Evolutionary conservation across 225 moss, liverwort and hornwort genomes (phyloP).

Genomic region (Rhytidiadelphus loreus): DNA sequence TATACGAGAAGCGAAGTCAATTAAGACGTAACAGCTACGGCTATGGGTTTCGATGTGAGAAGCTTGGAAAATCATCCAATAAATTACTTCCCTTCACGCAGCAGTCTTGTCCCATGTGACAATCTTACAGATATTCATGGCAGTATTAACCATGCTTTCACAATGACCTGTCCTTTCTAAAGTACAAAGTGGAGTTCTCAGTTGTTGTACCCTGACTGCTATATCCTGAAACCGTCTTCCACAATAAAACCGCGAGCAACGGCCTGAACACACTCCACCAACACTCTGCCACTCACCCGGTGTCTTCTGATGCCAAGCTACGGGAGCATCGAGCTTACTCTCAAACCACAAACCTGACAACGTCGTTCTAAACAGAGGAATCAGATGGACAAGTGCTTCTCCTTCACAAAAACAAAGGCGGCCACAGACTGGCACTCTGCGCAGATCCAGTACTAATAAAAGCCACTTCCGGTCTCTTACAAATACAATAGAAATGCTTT

Average conservation of each 20-base stretch:
- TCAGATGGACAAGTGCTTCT: neutral
- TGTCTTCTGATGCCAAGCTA: neutral
- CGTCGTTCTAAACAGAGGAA: neutral
- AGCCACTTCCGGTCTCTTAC: neutral
- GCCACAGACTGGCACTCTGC: neutral
- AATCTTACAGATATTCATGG: neutral
- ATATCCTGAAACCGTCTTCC: neutral
- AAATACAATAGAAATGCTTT: neutral
- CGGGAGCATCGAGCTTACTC: neutral
- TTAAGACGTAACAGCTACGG: neutral
- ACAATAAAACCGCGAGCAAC: neutral
- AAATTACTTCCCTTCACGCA: neutral
- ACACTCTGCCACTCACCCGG: neutral
- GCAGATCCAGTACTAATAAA: neutral
- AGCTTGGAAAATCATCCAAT: neutral
- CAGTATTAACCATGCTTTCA: neutral
- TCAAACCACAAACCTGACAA: neutral
- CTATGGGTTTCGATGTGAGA: neutral
- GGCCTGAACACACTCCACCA: neutral
- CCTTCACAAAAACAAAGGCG: neutral
- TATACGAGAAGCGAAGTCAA: neutral
- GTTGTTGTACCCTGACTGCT: neutral
- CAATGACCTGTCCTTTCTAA: neutral
- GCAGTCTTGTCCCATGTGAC: neutral
- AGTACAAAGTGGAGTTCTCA: neutral